A percentile compares a stretch with the other conserved stretches of the same genome.
Evolutionary conservation across 345 rosid genomes (phyloP).

Genomic region (Murraya koenigii): DNA sequence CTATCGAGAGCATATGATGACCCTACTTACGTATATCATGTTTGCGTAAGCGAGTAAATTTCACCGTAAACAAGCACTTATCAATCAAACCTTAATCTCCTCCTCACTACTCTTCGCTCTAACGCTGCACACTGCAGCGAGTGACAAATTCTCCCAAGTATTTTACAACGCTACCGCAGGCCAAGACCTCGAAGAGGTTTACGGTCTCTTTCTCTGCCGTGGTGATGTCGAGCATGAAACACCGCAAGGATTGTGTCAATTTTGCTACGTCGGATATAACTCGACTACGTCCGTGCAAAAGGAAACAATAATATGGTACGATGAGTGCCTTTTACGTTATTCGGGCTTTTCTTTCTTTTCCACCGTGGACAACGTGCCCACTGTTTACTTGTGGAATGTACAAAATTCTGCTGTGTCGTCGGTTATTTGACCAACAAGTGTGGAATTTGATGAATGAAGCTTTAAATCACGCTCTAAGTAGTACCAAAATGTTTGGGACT

Average conservation of each 20-base stretch:
- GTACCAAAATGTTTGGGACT: no score
- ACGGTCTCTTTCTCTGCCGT: no score
- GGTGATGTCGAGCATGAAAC: no score
- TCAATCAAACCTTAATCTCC: constrained; percentile 3
- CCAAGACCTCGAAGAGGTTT: neutral
- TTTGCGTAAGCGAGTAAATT: neutral
- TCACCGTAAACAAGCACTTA: constrained; percentile 25
- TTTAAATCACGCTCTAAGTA: no score
- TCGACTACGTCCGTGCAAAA: no score
- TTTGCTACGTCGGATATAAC: no score
- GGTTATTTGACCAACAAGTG: no score
- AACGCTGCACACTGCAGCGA: constrained; percentile 4
- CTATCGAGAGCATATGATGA: neutral
- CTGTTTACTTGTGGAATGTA: neutral
- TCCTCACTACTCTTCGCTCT: neutral
- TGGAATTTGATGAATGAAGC: no score
- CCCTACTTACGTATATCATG: neutral
- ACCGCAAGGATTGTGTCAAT: no score
- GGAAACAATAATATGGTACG: no score
- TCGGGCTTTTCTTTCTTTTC: constrained; percentile 11
- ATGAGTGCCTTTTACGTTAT: no score
- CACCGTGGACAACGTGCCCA: neutral
- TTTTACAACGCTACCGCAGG: constrained; percentile 18
- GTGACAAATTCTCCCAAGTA: neutral
- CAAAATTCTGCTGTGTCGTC: constrained; percentile 5